These are phyloP conservation scores for Entonaema liquescens DNA, from an alignment of 495 filamentous ascomycete genomes.

Conservation along the genomic window DNA sequence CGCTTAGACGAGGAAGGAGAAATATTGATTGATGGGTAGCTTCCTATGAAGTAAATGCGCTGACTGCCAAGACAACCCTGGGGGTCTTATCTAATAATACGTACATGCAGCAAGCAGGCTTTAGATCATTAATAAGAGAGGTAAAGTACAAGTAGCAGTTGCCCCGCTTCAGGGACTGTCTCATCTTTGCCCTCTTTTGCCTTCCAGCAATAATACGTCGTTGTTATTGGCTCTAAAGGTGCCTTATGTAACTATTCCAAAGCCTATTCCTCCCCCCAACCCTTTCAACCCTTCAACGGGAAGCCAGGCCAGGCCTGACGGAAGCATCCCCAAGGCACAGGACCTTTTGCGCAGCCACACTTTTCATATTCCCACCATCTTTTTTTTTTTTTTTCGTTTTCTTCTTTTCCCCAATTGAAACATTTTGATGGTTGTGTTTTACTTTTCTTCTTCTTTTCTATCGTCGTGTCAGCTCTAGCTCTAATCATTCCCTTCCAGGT, in stretches of 20 bases:
- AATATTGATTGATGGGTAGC: too few relatives aligned
- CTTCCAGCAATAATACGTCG: background rate
- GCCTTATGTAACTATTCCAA: background rate
- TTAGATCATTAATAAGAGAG: too few relatives aligned
- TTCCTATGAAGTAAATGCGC: too few relatives aligned
- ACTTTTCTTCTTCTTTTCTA: background rate
- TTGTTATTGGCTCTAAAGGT: background rate
- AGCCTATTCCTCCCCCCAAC: background rate
- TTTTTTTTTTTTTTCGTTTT: background rate
- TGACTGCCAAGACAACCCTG: background rate
- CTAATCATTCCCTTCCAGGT: background rate
- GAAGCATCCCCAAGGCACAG: background rate
- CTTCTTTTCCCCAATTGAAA: constrained; percentile 21
- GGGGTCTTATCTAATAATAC: background rate
- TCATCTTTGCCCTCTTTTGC: constrained; percentile 6
- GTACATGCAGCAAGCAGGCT: too few relatives aligned
- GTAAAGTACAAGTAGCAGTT: constrained; percentile 14
- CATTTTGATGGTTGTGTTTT: constrained; percentile 18
- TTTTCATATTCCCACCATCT: background rate
- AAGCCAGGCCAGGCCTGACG: too few relatives aligned
- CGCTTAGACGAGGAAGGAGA: background rate
- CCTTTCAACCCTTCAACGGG: too few relatives aligned
- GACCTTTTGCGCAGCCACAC: constrained; percentile 31
- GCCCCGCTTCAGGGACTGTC: constrained; percentile 15
- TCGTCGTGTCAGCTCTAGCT: constrained; percentile 8